Evolutionary conservation across 176 grass and related monocot species (phyloP).

Genomic region (Musa troglodytarum): DNA sequence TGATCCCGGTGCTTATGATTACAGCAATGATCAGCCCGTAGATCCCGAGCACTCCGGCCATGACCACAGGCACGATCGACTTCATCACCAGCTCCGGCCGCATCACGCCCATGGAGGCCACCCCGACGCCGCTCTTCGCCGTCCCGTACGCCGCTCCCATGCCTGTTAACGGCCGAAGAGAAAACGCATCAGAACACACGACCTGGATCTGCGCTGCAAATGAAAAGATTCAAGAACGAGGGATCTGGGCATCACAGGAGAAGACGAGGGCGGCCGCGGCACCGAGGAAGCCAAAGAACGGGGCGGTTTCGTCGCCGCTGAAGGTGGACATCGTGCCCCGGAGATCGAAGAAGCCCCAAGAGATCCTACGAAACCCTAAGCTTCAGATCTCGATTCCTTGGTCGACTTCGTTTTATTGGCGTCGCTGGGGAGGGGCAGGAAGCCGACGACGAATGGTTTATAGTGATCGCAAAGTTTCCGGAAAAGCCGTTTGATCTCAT

Average conservation of each 20-base stretch:
- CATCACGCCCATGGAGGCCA: conserved; percentile 19
- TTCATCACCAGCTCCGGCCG: conserved; percentile 19
- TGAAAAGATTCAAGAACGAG: background rate
- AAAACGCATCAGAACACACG: background rate
- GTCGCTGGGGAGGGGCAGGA: too few relatives aligned
- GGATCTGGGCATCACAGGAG: conserved; percentile 18
- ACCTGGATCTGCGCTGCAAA: background rate
- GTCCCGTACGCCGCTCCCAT: conserved; percentile 18
- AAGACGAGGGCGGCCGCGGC: conserved; percentile 30
- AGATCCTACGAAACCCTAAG: background rate
- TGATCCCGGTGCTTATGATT: conserved; percentile 14
- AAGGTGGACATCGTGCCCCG: background rate
- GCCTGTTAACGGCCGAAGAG: background rate
- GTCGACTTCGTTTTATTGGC: background rate
- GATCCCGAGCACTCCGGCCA: conserved; percentile 19
- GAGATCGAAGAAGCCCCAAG: background rate
- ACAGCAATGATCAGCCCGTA: conserved; percentile 15
- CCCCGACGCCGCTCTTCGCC: conserved; percentile 14
- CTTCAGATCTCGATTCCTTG: background rate
- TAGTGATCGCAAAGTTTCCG: too few relatives aligned
- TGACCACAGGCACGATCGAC: conserved; percentile 15
- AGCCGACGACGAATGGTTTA: too few relatives aligned
- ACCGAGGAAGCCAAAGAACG: conserved; percentile 28
- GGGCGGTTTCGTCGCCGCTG: conserved; percentile 30
- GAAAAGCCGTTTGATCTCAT: too few relatives aligned